Conservation (phyloP, 805 yeast genomes). For the Metschnikowia reukaufii region DNA sequence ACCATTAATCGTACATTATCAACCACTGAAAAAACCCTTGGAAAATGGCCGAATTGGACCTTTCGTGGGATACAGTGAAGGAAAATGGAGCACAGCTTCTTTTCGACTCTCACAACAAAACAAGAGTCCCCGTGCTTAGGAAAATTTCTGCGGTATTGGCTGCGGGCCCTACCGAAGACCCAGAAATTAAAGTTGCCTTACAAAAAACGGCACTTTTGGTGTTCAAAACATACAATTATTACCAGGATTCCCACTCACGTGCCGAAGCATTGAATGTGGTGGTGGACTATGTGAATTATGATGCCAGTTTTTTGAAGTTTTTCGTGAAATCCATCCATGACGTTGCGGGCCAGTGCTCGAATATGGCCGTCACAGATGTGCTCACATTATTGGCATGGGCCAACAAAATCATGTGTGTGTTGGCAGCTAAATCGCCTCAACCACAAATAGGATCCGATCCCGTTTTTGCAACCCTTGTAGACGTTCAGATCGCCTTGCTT, state of each 20-base stretch:
- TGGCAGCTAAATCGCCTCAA: slow-evolving; percentile 8
- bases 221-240: slow-evolving; percentile 49
- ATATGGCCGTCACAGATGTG: slow-evolving; percentile 55
- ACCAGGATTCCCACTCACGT: slow-evolving; percentile 52
- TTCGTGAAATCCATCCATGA: slow-evolving; percentile 42
- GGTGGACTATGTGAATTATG: slow-evolving; percentile 30
- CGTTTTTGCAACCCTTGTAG: slow-evolving; percentile 9
- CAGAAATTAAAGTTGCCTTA: slow-evolving; percentile 18
- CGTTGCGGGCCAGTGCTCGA: slow-evolving; percentile 25
- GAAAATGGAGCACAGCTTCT: slow-evolving; percentile 24
- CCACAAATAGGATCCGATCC: slow-evolving; percentile 22
- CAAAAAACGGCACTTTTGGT: slow-evolving; percentile 28
- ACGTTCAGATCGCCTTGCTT: slow-evolving; percentile 39
- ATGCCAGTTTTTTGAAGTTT: slow-evolving; percentile 33
- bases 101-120: slow-evolving; percentile 36
- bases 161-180: background rate
- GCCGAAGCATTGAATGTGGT: slow-evolving; percentile 42
- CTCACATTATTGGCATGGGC: slow-evolving; percentile 61
- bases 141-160: slow-evolving; percentile 28
- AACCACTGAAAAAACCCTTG: background rate
- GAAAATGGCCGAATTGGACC: slow-evolving; percentile 8
- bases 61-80: slow-evolving; percentile 15
- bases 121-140: slow-evolving; percentile 35
- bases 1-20: background rate
- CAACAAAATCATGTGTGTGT: slow-evolving; percentile 24